Percentiles rank a stretch among this genome's conserved stretches.
phyloP scores from a whole-genome alignment of 176 grass and related monocot species.

The Oryza rufipogon region DNA sequence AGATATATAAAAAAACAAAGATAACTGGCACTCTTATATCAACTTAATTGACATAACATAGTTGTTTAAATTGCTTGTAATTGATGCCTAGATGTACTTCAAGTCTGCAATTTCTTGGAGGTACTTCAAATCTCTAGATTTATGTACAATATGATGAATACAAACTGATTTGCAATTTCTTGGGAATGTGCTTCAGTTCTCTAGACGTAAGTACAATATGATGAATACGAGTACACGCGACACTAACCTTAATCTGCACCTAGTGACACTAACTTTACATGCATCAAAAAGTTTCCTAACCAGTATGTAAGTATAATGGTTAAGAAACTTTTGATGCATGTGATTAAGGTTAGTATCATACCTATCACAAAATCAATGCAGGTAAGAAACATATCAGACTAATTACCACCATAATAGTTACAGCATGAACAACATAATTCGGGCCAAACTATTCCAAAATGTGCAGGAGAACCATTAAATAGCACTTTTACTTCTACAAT shows the following conservation, averaged over 20 bases:
- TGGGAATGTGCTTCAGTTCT: neutral
- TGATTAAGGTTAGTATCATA: neutral
- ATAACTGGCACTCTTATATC: neutral
- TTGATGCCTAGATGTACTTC: neutral
- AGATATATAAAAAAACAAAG: neutral
- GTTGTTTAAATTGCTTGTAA: neutral
- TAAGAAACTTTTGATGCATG: too few species aligned
- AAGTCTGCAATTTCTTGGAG: too few species aligned
- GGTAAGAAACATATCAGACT: neutral
- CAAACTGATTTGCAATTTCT: too few species aligned
- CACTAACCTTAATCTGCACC: neutral
- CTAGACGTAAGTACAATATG: neutral
- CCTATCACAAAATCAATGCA: constrained; percentile 7
- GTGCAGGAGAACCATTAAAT: neutral
- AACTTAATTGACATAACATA: neutral
- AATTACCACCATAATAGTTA: neutral
- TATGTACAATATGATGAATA: too few species aligned
- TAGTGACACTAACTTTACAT: neutral
- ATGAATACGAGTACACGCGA: neutral
- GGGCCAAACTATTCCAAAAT: neutral
- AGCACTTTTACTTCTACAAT: neutral
- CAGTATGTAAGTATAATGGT: neutral
- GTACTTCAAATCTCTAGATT: too few species aligned
- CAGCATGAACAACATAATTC: neutral
- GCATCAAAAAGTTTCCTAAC: neutral